Conservation (phyloP, 208 protist genomes). For the Balamuthia mandrillaris region DNA sequence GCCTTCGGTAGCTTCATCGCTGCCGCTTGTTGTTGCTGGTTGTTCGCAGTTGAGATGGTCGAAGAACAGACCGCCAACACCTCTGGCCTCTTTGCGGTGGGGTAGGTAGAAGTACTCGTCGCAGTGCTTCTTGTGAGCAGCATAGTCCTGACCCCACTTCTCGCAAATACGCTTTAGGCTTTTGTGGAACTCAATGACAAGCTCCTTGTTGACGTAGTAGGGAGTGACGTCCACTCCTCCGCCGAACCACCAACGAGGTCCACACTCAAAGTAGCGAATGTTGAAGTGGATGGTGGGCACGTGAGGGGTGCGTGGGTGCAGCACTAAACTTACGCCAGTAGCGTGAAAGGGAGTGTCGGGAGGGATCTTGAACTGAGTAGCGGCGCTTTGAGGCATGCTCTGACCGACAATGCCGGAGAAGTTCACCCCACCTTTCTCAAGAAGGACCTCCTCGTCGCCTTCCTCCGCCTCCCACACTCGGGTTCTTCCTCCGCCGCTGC, state of each 20-base stretch:
- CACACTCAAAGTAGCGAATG: conserved; percentile 79
- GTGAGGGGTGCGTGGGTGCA: conserved; percentile 78
- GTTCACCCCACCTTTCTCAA: conserved; percentile 81
- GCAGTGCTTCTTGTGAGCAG: conserved; percentile 74
- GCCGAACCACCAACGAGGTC: conserved; percentile 82
- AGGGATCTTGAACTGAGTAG: conserved; percentile 49
- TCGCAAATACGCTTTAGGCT: conserved; percentile 63
- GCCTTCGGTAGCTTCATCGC: not conserved
- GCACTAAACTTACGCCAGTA: conserved; percentile 77
- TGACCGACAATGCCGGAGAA: conserved; percentile 72
- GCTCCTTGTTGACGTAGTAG: conserved; percentile 72
- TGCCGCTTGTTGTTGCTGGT: not conserved
- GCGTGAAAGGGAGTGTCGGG: conserved; percentile 67
- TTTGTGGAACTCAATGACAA: conserved; percentile 73
- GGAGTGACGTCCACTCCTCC: conserved; percentile 81
- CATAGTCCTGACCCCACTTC: conserved; percentile 68
- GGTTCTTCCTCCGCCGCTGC: conserved; percentile 69
- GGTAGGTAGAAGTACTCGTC: conserved; percentile 80
- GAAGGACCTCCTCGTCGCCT: conserved; percentile 53
- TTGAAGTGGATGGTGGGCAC: conserved; percentile 83
- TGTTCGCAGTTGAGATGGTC: conserved; percentile 67
- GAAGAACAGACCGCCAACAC: conserved; percentile 83
- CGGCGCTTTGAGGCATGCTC: conserved; percentile 51
- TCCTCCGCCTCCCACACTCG: conserved; percentile 61
- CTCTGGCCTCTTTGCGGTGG: conserved; percentile 75